Conservation (phyloP, 306 rosid species). For the Prunus kanzakura region DNA sequence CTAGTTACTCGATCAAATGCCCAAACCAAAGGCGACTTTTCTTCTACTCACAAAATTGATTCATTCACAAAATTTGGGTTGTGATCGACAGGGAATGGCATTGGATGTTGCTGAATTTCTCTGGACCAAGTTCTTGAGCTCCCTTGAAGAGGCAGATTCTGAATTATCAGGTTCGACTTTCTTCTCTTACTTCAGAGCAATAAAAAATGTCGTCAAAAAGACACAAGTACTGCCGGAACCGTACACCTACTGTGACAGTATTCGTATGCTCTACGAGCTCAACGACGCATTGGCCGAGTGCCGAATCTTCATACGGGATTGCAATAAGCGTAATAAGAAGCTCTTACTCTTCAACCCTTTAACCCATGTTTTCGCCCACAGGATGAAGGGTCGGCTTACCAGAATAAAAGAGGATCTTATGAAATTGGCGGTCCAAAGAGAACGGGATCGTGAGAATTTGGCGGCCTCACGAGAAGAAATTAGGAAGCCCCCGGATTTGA, state of each 20-base stretch:
- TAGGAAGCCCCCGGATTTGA: background rate
- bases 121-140: background rate
- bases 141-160: background rate
- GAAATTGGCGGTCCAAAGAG: too few species aligned
- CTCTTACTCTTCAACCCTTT: background rate
- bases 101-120: background rate
- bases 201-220: background rate
- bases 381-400: background rate
- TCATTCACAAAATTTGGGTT: too few species aligned
- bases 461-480: background rate
- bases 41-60: too few species aligned
- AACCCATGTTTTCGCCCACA: background rate
- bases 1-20: too few species aligned
- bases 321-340: background rate
- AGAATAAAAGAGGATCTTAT: fast-evolving
- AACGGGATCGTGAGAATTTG: too few species aligned
- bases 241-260: background rate
- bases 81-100: too few species aligned
- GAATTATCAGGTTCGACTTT: too few species aligned
- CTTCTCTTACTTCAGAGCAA: background rate
- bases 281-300: slow-evolving; percentile 6
- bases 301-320: background rate
- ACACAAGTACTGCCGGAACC: too few species aligned
- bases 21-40: too few species aligned
- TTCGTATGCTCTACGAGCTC: background rate